A percentile compares a stretch with the other conserved stretches of the same genome.
Evolutionary conservation across 208 protist genomes (phyloP).

Genomic region (Acanthamoeba polyphaga): DNA sequence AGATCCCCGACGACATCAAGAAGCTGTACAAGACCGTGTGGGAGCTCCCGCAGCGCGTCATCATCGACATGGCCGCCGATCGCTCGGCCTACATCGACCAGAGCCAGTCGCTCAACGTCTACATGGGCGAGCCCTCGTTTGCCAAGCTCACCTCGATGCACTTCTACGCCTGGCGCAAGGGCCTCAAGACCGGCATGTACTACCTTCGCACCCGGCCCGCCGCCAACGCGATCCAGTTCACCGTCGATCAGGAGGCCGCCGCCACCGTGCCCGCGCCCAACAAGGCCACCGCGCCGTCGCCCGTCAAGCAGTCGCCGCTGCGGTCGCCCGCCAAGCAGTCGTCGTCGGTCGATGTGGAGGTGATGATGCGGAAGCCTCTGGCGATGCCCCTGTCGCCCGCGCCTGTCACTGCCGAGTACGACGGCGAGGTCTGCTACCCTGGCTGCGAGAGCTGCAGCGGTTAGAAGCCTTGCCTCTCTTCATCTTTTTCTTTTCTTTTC

Average conservation of each 20-base stretch:
- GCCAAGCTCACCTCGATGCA: conserved; percentile 99
- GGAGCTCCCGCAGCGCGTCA: conserved; percentile 97
- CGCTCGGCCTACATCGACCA: conserved; percentile 99
- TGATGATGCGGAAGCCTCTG: conserved; percentile 13
- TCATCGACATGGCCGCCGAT: conserved; percentile 99
- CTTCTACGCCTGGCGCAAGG: conserved; percentile 98
- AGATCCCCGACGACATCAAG: conserved; percentile 97
- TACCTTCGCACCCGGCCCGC: conserved; percentile 98
- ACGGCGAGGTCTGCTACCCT: conserved; percentile 69
- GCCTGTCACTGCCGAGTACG: conserved; percentile 12
- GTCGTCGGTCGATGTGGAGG: neutral
- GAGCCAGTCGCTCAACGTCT: conserved; percentile 99
- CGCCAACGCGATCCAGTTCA: conserved; percentile 99
- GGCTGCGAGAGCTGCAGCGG: conserved; percentile 67
- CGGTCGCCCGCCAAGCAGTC: neutral
- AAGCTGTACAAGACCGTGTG: conserved; percentile 99
- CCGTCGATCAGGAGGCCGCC: conserved; percentile 93
- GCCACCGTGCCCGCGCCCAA: neutral
- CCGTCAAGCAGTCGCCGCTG: conserved; percentile 42
- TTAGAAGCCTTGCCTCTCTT: neutral
- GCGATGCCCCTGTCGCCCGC: neutral
- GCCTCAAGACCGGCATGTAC: conserved; percentile 99
- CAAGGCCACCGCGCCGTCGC: neutral
- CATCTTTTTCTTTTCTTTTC: neutral
- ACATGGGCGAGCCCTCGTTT: conserved; percentile 96